These are phyloP conservation scores for Spizellomyces punctatus DNA, from an alignment of 192 early-diverging fungal species.

Conservation along the genomic window DNA sequence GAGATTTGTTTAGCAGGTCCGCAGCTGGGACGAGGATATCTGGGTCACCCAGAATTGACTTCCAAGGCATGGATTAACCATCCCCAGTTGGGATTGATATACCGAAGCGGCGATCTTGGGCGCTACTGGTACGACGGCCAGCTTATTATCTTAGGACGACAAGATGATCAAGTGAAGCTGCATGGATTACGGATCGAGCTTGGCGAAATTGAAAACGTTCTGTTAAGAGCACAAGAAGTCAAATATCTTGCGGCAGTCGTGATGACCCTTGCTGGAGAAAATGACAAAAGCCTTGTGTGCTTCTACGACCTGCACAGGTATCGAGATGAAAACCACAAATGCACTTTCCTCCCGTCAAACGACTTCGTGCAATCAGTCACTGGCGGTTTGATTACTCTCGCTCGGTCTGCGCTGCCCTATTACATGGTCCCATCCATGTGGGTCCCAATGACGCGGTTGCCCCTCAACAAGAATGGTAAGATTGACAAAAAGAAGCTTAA, in stretches of 20 bases:
- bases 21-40: constrained; percentile 22
- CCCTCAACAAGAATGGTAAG: constrained; percentile 39
- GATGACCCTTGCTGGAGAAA: constrained; percentile 14
- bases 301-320: neutral
- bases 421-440: constrained; percentile 43
- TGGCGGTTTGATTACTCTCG: neutral
- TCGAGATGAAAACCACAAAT: too few relatives aligned
- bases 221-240: neutral
- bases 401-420: constrained; percentile 12
- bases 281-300: neutral
- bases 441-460: constrained; percentile 24
- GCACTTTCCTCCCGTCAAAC: neutral
- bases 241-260: neutral
- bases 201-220: constrained; percentile 22
- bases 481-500: constrained; percentile 16
- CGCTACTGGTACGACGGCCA: constrained; percentile 8
- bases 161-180: constrained; percentile 32
- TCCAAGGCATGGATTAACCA: constrained; percentile 12
- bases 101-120: constrained; percentile 33
- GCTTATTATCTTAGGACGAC: constrained; percentile 22
- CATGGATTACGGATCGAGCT: constrained; percentile 28
- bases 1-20: constrained; percentile 16
- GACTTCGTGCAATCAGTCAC: neutral
- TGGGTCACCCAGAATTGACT: constrained; percentile 22
- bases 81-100: constrained; percentile 9